Percentiles rank a stretch among this genome's conserved stretches.
Evolutionary conservation across 2,329 filamentous ascomycete genomes (phyloP).

Genomic region (Aspergillus sp.): DNA sequence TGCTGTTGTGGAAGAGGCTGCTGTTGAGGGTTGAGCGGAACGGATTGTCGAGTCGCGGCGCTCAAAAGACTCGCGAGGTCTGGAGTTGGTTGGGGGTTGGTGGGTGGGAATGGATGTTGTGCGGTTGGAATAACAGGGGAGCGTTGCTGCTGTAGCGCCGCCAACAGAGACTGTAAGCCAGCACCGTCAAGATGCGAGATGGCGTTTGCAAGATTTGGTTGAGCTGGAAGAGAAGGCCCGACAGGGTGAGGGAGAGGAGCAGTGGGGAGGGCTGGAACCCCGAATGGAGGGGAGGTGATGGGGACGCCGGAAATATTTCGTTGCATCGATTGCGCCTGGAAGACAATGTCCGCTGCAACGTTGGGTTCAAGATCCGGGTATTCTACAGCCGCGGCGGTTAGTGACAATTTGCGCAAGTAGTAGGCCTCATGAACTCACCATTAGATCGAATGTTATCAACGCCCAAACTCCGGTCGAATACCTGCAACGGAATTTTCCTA

Average conservation of each 20-base stretch:
- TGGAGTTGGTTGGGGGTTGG: conserved; percentile 30
- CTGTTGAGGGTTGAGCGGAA: conserved; percentile 29
- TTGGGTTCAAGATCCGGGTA: conserved; percentile 79
- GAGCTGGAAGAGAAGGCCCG: conserved; percentile 35
- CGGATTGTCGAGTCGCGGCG: conserved; percentile 38
- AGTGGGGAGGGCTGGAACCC: conserved; percentile 35
- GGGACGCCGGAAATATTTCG: conserved; percentile 36
- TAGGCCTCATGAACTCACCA: conserved; percentile 39
- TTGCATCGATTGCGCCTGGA: conserved; percentile 53
- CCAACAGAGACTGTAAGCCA: conserved; percentile 69
- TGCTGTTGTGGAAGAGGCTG: conserved; percentile 29
- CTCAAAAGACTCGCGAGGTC: conserved; percentile 45
- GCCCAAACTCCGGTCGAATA: conserved; percentile 80
- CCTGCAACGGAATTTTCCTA: conserved; percentile 75
- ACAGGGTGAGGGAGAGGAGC: conserved; percentile 33
- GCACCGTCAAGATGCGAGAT: conserved; percentile 68
- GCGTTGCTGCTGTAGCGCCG: conserved; percentile 55
- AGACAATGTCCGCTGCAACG: conserved; percentile 77
- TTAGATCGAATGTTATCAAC: conserved; percentile 76
- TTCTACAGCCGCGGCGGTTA: conserved; percentile 48
- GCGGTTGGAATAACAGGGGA: conserved; percentile 38
- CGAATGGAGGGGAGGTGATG: conserved; percentile 36
- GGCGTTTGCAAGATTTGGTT: conserved; percentile 61
- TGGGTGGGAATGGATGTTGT: conserved; percentile 35
- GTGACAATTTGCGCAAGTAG: neutral